A percentile compares a stretch with the other conserved stretches of the same genome.
Conservation (phyloP, 345 rosid genomes). For the Aurinia saxatilis region DNA sequence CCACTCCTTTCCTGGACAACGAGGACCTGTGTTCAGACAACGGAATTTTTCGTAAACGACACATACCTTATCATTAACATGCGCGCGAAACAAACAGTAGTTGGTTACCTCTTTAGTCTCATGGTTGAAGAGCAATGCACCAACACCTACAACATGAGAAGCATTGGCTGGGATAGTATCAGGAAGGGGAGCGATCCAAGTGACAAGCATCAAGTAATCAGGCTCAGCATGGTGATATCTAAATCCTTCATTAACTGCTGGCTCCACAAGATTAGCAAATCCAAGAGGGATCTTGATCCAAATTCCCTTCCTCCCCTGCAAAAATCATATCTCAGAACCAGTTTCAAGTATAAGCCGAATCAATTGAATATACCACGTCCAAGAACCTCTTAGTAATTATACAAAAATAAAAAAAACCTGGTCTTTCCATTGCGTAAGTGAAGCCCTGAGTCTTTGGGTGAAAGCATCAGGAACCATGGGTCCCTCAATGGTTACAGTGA, state of each 20-base stretch:
- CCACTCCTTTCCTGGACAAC: constrained; percentile 67
- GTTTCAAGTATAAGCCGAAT: too few species aligned
- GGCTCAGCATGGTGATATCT: constrained; percentile 55
- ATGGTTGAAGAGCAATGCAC: constrained; percentile 56
- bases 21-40: constrained; percentile 24
- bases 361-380: too few species aligned
- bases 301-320: constrained; percentile 54
- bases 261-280: constrained; percentile 36
- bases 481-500: too few species aligned
- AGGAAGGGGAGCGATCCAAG: constrained; percentile 39
- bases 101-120: constrained; percentile 37
- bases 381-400: too few species aligned
- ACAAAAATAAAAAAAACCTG: too few species aligned
- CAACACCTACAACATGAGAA: constrained; percentile 59
- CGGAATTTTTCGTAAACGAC: too few species aligned
- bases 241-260: constrained; percentile 45
- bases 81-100: too few species aligned
- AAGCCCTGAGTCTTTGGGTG: too few species aligned
- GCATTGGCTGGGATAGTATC: constrained; percentile 51
- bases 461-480: too few species aligned
- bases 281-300: constrained; percentile 58
- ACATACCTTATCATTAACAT: too few species aligned
- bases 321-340: neutral
- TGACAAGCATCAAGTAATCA: constrained; percentile 53
- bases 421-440: too few species aligned